Base-by-base conservation (phyloP, 176 grass and related monocot genomes). In the Triticum turgidum region DNA sequence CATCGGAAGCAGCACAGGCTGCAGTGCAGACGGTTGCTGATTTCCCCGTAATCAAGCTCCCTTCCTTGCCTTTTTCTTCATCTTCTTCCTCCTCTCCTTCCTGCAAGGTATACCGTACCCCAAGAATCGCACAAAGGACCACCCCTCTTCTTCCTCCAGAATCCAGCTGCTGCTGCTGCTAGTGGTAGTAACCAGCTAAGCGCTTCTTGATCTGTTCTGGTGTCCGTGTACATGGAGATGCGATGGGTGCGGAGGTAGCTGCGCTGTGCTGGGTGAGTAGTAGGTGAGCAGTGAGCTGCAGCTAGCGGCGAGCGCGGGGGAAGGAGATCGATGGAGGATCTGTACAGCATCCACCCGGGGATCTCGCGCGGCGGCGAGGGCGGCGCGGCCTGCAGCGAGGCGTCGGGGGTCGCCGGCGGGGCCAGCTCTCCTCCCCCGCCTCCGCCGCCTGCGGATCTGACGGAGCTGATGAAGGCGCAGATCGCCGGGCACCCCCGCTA, bases 401-500 rank as follows among this genome's bases (percentile, higher is more conserved):
- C 86, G 38, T 91, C 89, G 39, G 86, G 63, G 29, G 78, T 91
- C 56, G 86, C 72, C 2, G 86, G 82, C 9, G 77, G 44, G 15
- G 61, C 80, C 20, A 61, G 18, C 58, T 61, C 58, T 22, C 58
- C 58, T 20, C 58, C 58, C 0, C 58, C 58, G 58, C 85, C 61
- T 4, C 78, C 71, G 29, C 76, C 82, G 62, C 5, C 85, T 11
- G 72, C 95, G 85, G 93, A 95, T 94, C 93, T 96, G 86, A 94
- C 78, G 80, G 91, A 94, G 74, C 49, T 95, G 45, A 86, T 98
- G 86, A 98, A 99, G 81, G 92, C 94, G 41, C 97, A 99, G 90
- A 99, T 99, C 90, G 97, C 94, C 41, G 85, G 89, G 44, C 97
- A 99, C 63, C 97, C 97, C 7, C 89, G 97, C 77, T 99, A 99